These are phyloP conservation scores for Kwoniella shandongensis DNA, from an alignment of 768 basidiomycete species.

Conservation along the genomic window DNA sequence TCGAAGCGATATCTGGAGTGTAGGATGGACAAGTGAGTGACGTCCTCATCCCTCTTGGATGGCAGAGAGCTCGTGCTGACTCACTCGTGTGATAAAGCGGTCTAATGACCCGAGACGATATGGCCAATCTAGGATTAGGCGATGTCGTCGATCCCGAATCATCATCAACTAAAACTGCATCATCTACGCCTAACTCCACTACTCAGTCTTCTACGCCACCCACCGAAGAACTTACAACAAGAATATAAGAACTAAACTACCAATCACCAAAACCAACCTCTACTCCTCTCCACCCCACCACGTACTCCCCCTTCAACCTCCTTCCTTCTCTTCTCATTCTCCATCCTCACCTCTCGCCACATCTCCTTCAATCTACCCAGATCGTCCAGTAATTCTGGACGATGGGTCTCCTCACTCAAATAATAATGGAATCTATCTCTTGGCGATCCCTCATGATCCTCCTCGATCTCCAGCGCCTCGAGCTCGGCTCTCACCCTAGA, in stretches of 20 bases:
- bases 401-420: slow-evolving; percentile 31
- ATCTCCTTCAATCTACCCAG: slow-evolving; percentile 27
- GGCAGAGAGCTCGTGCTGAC: no score
- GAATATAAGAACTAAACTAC: neutral
- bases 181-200: neutral
- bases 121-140: slow-evolving; percentile 76
- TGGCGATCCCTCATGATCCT: slow-evolving; percentile 27
- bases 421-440: slow-evolving; percentile 31
- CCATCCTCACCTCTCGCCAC: slow-evolving; percentile 24
- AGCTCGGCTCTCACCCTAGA: slow-evolving; percentile 12
- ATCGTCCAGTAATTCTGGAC: slow-evolving; percentile 27
- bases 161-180: slow-evolving; percentile 8
- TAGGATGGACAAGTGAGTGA: slow-evolving; percentile 81
- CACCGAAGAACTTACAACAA: neutral
- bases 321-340: slow-evolving; percentile 19
- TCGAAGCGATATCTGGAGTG: slow-evolving; percentile 82
- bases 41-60: no score
- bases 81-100: slow-evolving; percentile 59
- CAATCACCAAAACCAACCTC: slow-evolving; percentile 10
- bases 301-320: slow-evolving; percentile 4
- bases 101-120: slow-evolving; percentile 84
- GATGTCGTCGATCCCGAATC: slow-evolving; percentile 55
- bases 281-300: slow-evolving; percentile 15
- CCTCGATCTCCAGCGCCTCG: slow-evolving; percentile 23
- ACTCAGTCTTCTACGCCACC: neutral